Conservation (phyloP, 2,329 filamentous ascomycete species). For the Verticillium longisporum region DNA sequence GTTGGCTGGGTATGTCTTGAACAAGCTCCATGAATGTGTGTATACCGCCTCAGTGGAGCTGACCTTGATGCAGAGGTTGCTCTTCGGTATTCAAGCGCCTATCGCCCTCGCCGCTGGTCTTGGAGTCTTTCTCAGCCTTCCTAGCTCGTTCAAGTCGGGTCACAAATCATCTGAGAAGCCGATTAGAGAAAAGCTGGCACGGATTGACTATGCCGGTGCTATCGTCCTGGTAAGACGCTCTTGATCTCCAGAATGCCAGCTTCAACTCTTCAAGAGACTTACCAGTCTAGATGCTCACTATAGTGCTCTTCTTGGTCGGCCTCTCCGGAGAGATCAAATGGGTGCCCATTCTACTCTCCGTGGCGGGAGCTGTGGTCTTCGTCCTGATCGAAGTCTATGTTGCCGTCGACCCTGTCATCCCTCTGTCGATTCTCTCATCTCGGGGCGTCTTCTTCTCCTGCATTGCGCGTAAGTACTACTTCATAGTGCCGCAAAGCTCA, state of each 20-base stretch:
- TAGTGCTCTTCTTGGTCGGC: slow-evolving; percentile 66
- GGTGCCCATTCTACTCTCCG: slow-evolving; percentile 53
- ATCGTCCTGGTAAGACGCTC: slow-evolving; percentile 47
- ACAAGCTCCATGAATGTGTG: not conserved
- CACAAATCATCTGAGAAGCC: slow-evolving; percentile 30
- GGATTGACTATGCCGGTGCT: slow-evolving; percentile 71
- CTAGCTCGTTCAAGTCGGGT: slow-evolving; percentile 26
- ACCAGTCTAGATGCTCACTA: slow-evolving; percentile 45
- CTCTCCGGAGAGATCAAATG: slow-evolving; percentile 57
- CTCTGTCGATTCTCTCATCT: slow-evolving; percentile 61
- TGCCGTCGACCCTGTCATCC: slow-evolving; percentile 66
- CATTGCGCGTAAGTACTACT: slow-evolving; percentile 32
- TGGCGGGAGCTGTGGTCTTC: slow-evolving; percentile 44
- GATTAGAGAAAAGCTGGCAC: slow-evolving; percentile 47
- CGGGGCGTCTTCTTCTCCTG: slow-evolving; percentile 68
- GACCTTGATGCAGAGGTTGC: slow-evolving; percentile 43
- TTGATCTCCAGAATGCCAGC: not conserved
- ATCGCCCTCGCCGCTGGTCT: slow-evolving; percentile 54
- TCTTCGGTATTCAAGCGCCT: slow-evolving; percentile 70
- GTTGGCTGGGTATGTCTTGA: slow-evolving; percentile 60
- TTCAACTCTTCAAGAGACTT: not conserved
- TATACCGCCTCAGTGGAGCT: not conserved
- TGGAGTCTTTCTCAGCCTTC: slow-evolving; percentile 59
- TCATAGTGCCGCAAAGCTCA: not conserved
- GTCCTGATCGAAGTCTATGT: slow-evolving; percentile 56